These are phyloP conservation scores for Mycotypha africana DNA, from an alignment of 371 early-diverging fungal genomes.

Conservation along the genomic window DNA sequence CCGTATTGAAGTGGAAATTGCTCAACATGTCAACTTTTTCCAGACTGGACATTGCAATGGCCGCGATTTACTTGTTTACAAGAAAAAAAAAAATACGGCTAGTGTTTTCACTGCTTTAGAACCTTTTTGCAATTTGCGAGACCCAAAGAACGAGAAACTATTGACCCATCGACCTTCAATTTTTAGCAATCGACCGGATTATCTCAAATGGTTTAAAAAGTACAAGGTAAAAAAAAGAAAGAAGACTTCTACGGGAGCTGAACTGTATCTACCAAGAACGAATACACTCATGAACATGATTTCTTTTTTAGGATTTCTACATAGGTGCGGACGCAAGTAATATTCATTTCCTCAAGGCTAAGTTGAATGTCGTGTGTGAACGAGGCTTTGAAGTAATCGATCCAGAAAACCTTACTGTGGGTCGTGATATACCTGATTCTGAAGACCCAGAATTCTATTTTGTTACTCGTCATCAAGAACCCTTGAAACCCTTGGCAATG, in stretches of 20 bases:
- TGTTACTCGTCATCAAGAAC: slow-evolving; percentile 69
- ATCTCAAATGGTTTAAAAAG: slow-evolving; percentile 28
- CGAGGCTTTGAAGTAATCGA: slow-evolving; percentile 86
- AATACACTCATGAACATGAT: neutral
- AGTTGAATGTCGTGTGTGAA: slow-evolving; percentile 77
- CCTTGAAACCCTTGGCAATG: slow-evolving; percentile 76
- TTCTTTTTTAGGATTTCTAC: slow-evolving; percentile 62
- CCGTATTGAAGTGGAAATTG: slow-evolving; percentile 50
- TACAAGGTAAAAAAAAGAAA: slow-evolving; percentile 21
- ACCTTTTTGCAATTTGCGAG: slow-evolving; percentile 38
- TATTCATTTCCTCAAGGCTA: slow-evolving; percentile 69
- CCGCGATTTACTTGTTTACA: slow-evolving; percentile 54
- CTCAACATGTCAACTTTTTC: slow-evolving; percentile 70
- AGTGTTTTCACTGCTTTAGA: slow-evolving; percentile 38
- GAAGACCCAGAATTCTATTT: slow-evolving; percentile 77
- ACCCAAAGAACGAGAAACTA: slow-evolving; percentile 27
- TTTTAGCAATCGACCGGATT: slow-evolving; percentile 22
- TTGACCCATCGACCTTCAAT: slow-evolving; percentile 16
- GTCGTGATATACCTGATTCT: slow-evolving; percentile 62
- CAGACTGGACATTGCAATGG: slow-evolving; percentile 67
- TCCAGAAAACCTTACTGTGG: slow-evolving; percentile 65
- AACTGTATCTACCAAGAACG: neutral
- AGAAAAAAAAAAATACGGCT: slow-evolving; percentile 46
- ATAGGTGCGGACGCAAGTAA: slow-evolving; percentile 75
- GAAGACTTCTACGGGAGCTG: neutral